Evolutionary conservation across 2,329 filamentous ascomycete genomes (phyloP).

Genomic region (Thielaviopsis punctulata): DNA sequence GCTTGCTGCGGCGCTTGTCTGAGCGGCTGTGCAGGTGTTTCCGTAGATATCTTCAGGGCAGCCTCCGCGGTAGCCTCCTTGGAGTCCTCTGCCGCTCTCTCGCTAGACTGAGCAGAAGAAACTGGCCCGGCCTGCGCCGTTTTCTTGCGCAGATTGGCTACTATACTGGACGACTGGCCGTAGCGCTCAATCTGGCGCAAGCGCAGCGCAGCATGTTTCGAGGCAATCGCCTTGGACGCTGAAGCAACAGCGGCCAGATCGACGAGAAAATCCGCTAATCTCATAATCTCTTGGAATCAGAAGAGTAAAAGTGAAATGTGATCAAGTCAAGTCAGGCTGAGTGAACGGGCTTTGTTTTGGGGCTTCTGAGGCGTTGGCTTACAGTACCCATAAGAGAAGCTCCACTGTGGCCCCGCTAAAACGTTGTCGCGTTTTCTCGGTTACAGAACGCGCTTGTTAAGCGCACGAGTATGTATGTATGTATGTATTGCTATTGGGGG

Average conservation of each 20-base stretch:
- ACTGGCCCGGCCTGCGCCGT: background rate
- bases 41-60: background rate
- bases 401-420: background rate
- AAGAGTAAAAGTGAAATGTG: background rate
- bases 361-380: background rate
- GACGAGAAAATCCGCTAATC: conserved; percentile 46
- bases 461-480: no score
- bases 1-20: background rate
- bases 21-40: background rate
- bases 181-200: conserved; percentile 35
- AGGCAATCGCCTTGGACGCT: conserved; percentile 50
- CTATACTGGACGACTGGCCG: conserved; percentile 28
- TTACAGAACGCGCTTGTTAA: background rate
- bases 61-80: background rate
- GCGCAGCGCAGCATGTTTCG: conserved; percentile 42
- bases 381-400: background rate
- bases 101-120: background rate
- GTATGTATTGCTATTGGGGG: background rate
- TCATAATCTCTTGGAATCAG: conserved; percentile 23
- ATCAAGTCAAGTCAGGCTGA: no score
- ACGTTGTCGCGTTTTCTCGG: background rate
- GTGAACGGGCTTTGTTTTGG: no score
- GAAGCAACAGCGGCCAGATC: conserved; percentile 54
- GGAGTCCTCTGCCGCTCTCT: background rate
- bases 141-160: conserved; percentile 19